Conservation (phyloP, 2,329 filamentous ascomycete genomes). For the Venturia effusa region DNA sequence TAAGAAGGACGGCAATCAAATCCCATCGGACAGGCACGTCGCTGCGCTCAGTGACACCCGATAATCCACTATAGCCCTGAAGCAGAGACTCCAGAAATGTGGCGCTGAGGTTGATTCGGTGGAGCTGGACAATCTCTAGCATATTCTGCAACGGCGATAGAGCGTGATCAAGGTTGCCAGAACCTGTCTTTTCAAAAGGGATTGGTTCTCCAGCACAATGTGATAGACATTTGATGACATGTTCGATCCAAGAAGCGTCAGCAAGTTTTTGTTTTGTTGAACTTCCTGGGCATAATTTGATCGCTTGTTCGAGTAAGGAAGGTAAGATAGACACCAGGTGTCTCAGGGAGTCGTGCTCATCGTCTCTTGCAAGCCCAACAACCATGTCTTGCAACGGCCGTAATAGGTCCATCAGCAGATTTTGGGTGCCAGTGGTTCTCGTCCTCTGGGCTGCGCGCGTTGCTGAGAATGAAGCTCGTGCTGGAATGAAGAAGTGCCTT, state of each 20-base stretch:
- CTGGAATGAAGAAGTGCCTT: conserved; percentile 27
- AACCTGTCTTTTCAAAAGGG: conserved; percentile 19
- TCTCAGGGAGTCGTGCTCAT: neutral
- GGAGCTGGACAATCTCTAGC: conserved; percentile 15
- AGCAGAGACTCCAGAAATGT: conserved; percentile 3
- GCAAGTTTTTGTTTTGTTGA: conserved; percentile 29
- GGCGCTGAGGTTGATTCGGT: neutral
- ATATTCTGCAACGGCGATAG: conserved; percentile 17
- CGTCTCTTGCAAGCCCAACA: neutral
- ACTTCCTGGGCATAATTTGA: conserved; percentile 29
- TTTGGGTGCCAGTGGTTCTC: neutral
- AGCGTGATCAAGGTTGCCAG: conserved; percentile 14
- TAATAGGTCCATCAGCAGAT: neutral
- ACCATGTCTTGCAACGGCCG: neutral
- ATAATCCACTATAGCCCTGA: conserved; percentile 3
- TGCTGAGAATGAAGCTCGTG: conserved; percentile 14
- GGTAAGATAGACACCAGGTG: neutral
- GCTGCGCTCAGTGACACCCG: neutral
- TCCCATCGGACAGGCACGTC: conserved; percentile 24
- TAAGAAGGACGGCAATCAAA: conserved; percentile 32
- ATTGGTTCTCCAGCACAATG: conserved; percentile 22
- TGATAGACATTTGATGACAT: conserved; percentile 26
- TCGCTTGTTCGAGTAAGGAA: conserved; percentile 28
- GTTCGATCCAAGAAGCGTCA: conserved; percentile 35
- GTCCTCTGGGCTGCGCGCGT: neutral